Conservation (phyloP, 2,329 filamentous ascomycete genomes). For the Sarocladium brachiariae region DNA sequence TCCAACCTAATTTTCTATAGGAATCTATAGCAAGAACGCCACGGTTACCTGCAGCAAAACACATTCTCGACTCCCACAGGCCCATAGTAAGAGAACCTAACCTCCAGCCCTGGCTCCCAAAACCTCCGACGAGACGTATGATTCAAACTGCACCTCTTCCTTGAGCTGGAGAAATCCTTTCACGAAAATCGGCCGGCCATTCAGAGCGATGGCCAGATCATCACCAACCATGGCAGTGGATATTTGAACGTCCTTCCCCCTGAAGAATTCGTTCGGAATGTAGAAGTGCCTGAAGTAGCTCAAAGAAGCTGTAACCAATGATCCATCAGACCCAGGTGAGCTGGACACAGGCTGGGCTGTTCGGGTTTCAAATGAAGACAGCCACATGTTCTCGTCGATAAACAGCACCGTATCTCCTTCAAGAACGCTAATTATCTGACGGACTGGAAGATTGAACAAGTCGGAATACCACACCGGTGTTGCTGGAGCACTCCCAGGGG, state of each 20-base stretch:
- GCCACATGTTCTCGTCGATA: not conserved
- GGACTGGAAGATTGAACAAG: not conserved
- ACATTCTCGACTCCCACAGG: too few relatives aligned
- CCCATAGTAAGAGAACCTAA: not conserved
- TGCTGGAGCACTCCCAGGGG: not conserved
- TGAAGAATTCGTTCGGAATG: not conserved
- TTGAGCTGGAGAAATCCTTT: not conserved
- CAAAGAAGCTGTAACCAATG: not conserved
- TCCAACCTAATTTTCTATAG: too few relatives aligned
- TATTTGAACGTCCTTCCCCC: not conserved
- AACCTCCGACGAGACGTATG: not conserved
- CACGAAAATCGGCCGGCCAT: not conserved
- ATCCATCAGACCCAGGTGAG: not conserved
- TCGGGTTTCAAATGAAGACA: not conserved
- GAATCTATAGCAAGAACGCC: too few relatives aligned
- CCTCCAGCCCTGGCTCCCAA: not conserved
- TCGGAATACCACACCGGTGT: not conserved
- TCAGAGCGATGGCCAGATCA: not conserved
- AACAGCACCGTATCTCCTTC: not conserved
- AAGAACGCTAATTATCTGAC: not conserved
- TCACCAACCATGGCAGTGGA: not conserved
- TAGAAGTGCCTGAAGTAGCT: not conserved
- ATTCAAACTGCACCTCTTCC: not conserved
- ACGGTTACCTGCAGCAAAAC: too few relatives aligned
- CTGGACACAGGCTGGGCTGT: not conserved